Percentiles rank a stretch among this genome's conserved stretches.
Conservation (phyloP, 768 basidiomycete species). For the Kondoa subrosea region DNA sequence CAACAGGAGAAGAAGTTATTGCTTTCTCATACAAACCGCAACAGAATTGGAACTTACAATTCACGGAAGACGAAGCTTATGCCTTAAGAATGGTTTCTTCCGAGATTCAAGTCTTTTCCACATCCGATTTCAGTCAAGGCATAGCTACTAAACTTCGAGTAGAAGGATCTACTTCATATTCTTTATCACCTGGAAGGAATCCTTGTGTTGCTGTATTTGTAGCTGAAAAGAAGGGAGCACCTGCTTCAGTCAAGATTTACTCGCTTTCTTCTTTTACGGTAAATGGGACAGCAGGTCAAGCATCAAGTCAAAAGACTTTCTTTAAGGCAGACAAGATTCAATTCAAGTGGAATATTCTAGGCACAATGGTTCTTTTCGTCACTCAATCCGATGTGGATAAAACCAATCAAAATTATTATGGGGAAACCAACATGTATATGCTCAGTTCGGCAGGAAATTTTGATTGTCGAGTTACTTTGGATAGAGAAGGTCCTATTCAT, state of each 20-base stretch:
- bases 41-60: conserved; percentile 48
- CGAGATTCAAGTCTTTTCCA: conserved; percentile 69
- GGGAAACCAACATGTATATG: conserved; percentile 87
- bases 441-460: conserved; percentile 83
- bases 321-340: conserved; percentile 84
- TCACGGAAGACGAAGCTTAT: conserved; percentile 73
- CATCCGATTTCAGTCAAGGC: conserved; percentile 60
- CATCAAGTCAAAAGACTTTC: conserved; percentile 76
- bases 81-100: conserved; percentile 61
- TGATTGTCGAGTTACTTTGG: conserved; percentile 58
- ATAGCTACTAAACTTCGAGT: conserved; percentile 64
- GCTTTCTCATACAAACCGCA: conserved; percentile 27
- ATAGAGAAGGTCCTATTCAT: conserved; percentile 90
- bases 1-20: conserved; percentile 36
- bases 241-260: conserved; percentile 72
- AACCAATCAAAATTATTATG: conserved; percentile 93
- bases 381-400: conserved; percentile 96
- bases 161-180: conserved; percentile 61
- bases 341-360: conserved; percentile 92
- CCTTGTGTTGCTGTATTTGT: conserved; percentile 81
- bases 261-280: conserved; percentile 39
- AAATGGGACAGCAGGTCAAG: conserved; percentile 30
- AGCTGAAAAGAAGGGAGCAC: conserved; percentile 87
- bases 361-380: conserved; percentile 74
- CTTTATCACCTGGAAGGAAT: conserved; percentile 67